phyloP scores from a whole-genome alignment of 208 protist genomes.

The Leishmania arabica region DNA sequence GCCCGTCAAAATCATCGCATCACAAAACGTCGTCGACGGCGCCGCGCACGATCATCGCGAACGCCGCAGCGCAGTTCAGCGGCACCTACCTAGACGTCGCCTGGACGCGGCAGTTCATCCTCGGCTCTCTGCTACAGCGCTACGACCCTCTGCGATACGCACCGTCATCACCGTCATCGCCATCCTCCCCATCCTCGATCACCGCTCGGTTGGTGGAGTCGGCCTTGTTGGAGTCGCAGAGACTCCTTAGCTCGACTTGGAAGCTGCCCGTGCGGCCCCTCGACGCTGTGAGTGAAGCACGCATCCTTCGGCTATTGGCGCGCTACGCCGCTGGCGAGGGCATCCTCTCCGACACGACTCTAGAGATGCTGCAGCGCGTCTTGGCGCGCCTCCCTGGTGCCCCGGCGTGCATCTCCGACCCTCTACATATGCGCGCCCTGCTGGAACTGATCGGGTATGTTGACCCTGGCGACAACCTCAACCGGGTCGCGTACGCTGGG shows the following conservation, averaged over 20 bases:
- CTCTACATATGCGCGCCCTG: constrained; percentile 60
- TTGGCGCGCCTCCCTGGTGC: constrained; percentile 53
- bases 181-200: not conserved
- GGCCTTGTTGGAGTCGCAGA: constrained; percentile 64
- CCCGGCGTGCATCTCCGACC: constrained; percentile 41
- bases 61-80: constrained; percentile 52
- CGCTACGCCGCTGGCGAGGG: constrained; percentile 76
- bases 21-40: not conserved
- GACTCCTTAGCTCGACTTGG: constrained; percentile 61
- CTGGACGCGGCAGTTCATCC: constrained; percentile 83
- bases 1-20: not conserved
- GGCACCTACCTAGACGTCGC: constrained; percentile 53
- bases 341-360: constrained; percentile 54
- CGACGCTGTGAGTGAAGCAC: constrained; percentile 61
- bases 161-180: not conserved
- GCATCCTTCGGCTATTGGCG: constrained; percentile 79
- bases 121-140: constrained; percentile 76
- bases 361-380: constrained; percentile 55
- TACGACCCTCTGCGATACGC: constrained; percentile 43
- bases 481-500: constrained; percentile 64
- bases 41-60: constrained; percentile 9
- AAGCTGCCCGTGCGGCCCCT: constrained; percentile 58
- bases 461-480: constrained; percentile 70
- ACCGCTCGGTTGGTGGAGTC: constrained; percentile 34
- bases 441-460: constrained; percentile 67